phyloP scores from a whole-genome alignment of 208 protist genomes.

The Leishmania gerbilli region DNA sequence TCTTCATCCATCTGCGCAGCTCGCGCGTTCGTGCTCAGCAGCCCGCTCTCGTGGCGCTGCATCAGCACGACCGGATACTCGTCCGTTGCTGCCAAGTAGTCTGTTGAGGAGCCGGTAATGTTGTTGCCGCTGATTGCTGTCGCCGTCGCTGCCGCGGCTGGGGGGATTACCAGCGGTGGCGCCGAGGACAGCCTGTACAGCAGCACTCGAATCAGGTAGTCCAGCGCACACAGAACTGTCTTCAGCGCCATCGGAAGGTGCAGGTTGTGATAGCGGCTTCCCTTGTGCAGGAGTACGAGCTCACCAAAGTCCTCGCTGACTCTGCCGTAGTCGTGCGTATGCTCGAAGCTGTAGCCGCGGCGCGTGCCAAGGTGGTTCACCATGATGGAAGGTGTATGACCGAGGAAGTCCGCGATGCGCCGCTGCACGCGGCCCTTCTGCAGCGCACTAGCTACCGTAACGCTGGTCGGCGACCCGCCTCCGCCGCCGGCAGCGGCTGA shows the following conservation, averaged over 20 bases:
- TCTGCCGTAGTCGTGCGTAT: constrained; percentile 56
- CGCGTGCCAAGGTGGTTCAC: constrained; percentile 43
- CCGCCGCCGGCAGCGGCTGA: neutral
- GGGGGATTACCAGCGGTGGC: neutral
- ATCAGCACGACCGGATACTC: neutral
- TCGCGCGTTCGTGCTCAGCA: neutral
- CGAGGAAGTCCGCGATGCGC: constrained; percentile 21
- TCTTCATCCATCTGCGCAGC: constrained; percentile 35
- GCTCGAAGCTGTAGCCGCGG: constrained; percentile 83
- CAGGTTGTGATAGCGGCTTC: constrained; percentile 33
- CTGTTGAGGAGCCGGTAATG: neutral
- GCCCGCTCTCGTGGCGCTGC: constrained; percentile 18
- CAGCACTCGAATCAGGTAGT: constrained; percentile 34
- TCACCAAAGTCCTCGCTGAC: constrained; percentile 54
- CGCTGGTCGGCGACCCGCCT: neutral
- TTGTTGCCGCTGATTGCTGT: neutral
- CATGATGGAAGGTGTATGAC: constrained; percentile 28
- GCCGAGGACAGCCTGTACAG: constrained; percentile 8
- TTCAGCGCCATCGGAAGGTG: constrained; percentile 45
- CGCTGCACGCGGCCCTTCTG: constrained; percentile 5
- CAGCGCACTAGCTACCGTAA: neutral
- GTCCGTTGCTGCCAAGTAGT: neutral
- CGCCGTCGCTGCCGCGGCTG: constrained; percentile 1
- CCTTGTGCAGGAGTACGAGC: constrained; percentile 31
- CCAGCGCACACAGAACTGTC: constrained; percentile 42